Conservation (phyloP, 371 early-diverging fungal genomes). For the Rhizopus arrhizus region DNA sequence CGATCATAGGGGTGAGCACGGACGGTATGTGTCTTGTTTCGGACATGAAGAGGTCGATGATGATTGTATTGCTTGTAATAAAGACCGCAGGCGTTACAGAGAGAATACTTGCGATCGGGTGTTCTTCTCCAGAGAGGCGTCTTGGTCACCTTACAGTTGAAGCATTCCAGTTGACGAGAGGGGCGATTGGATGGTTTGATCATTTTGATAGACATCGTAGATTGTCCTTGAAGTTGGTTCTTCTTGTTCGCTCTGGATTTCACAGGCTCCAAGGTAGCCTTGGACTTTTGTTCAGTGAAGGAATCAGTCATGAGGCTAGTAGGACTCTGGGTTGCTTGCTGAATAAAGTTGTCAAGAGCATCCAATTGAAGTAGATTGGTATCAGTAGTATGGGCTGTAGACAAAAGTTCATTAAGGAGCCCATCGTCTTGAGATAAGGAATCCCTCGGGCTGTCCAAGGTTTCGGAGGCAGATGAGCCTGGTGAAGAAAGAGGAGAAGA, state of each 20-base stretch:
- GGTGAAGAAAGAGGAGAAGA: slow-evolving; percentile 28
- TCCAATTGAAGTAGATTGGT: slow-evolving; percentile 24
- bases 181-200: slow-evolving; percentile 33
- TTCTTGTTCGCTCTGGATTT: slow-evolving; percentile 24
- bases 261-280: slow-evolving; percentile 4
- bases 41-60: slow-evolving; percentile 69
- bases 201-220: slow-evolving; percentile 29
- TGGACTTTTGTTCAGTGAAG: no score
- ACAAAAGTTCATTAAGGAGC: slow-evolving; percentile 26
- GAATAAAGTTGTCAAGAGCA: slow-evolving; percentile 8
- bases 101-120: slow-evolving; percentile 70
- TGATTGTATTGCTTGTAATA: slow-evolving; percentile 76
- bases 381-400: background rate
- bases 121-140: slow-evolving; percentile 86
- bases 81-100: slow-evolving; percentile 86
- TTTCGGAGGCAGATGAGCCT: slow-evolving; percentile 26
- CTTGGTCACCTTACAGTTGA: slow-evolving; percentile 77
- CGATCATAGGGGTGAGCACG: slow-evolving; percentile 33
- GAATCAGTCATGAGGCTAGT: no score
- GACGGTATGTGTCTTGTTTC: slow-evolving; percentile 50
- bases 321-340: no score
- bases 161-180: slow-evolving; percentile 71
- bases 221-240: slow-evolving; percentile 28
- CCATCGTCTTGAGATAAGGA: slow-evolving; percentile 23
- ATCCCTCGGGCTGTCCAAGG: slow-evolving; percentile 26